Conservation (phyloP, 768 basidiomycete genomes). For the Mycena epipterygia region DNA sequence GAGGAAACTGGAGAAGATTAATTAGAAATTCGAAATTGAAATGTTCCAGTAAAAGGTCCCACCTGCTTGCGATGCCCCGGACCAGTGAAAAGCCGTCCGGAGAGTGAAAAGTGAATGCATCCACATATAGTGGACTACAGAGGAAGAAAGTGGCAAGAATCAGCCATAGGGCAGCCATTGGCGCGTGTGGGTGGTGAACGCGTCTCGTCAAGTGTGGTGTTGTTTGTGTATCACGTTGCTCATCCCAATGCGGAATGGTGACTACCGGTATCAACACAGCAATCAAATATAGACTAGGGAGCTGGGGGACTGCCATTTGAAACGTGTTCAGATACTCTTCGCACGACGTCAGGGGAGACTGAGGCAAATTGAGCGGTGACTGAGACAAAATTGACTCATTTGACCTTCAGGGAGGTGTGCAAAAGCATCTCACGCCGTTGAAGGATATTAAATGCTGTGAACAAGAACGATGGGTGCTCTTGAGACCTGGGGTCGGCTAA, state of each 20-base stretch:
- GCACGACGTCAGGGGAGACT: not conserved
- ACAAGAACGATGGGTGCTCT: not conserved
- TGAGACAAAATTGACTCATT: not conserved
- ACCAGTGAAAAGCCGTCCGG: not conserved
- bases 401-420: not conserved
- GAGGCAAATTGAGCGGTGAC: too few species aligned
- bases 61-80: not conserved
- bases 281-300: not conserved
- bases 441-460: not conserved
- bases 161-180: not conserved
- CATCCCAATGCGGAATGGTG: not conserved
- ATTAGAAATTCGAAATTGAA: not conserved
- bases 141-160: not conserved
- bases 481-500: not conserved
- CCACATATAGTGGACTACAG: not conserved
- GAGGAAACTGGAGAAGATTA: not conserved
- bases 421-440: not conserved
- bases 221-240: not conserved
- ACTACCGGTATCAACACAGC: not conserved
- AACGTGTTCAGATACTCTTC: too few species aligned
- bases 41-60: not conserved
- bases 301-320: too few species aligned
- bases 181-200: not conserved
- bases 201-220: not conserved
- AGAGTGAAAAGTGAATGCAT: not conserved